Conservation (phyloP, 208 protist species). For the Leishmania braziliensis region DNA sequence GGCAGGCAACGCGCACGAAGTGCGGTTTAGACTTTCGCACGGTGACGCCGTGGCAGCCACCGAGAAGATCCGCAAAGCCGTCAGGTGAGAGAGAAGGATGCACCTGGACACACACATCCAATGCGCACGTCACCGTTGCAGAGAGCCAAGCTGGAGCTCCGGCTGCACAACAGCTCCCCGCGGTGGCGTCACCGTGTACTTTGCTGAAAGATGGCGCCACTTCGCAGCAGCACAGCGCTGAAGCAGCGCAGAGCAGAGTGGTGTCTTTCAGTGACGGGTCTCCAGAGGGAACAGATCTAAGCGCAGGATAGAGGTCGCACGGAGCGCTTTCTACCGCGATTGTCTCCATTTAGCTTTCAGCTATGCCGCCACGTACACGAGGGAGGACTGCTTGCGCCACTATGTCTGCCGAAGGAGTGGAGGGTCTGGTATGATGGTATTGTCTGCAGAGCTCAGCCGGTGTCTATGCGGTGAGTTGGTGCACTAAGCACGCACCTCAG, state of each 20-base stretch:
- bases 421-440: not conserved
- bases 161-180: not conserved
- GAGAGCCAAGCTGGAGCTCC: constrained; percentile 22
- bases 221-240: constrained; percentile 4
- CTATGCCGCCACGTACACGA: not conserved
- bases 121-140: constrained; percentile 14
- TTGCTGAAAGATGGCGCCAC: not conserved
- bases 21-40: constrained; percentile 1
- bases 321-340: constrained; percentile 4
- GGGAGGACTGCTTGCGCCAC: not conserved
- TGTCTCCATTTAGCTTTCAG: constrained; percentile 12
- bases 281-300: not conserved
- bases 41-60: constrained; percentile 12
- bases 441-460: not conserved
- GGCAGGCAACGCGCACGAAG: constrained; percentile 14
- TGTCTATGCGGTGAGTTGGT: not conserved
- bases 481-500: not conserved
- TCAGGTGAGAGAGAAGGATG: not conserved
- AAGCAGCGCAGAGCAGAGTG: constrained; percentile 2
- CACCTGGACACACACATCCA: constrained; percentile 18
- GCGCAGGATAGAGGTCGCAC: constrained; percentile 13
- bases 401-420: not conserved
- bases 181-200: not conserved
- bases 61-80: constrained; percentile 2
- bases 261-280: constrained; percentile 3